Conservation (phyloP, 371 early-diverging fungal genomes). For the Haplosporangium sp. region DNA sequence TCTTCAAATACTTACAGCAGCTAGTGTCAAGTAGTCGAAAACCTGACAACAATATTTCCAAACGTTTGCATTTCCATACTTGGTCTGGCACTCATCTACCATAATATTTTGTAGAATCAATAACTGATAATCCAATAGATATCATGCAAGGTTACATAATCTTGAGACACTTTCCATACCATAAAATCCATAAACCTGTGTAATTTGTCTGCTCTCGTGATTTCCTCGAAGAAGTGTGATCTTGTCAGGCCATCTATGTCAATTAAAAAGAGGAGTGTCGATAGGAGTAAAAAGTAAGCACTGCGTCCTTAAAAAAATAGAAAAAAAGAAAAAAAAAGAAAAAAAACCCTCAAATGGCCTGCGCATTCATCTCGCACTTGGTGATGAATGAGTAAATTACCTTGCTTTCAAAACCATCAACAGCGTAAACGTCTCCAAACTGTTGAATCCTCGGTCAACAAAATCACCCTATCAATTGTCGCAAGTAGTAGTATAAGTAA, state of each 20-base stretch:
- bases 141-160: constrained; percentile 8
- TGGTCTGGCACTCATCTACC: constrained; percentile 94
- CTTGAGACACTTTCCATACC: constrained; percentile 56
- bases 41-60: constrained; percentile 99
- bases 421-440: constrained; percentile 96
- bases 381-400: constrained; percentile 38
- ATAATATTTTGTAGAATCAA: background rate
- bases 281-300: no score
- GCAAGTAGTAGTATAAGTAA: background rate
- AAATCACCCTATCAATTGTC: constrained; percentile 89
- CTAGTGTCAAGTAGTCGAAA: constrained; percentile 98
- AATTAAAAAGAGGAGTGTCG: no score
- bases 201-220: constrained; percentile 99
- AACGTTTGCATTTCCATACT: constrained; percentile 98
- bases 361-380: background rate
- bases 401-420: constrained; percentile 95
- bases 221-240: constrained; percentile 98
- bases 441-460: constrained; percentile 99
- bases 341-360: background rate
- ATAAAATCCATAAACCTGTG: constrained; percentile 99
- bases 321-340: background rate
- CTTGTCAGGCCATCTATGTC: constrained; percentile 90
- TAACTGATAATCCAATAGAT: no score
- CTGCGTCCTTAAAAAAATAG: no score
- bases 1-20: constrained; percentile 76